These are phyloP conservation scores for Vitis riparia DNA, from an alignment of 164 flowering plant species.

Conservation along the genomic window DNA sequence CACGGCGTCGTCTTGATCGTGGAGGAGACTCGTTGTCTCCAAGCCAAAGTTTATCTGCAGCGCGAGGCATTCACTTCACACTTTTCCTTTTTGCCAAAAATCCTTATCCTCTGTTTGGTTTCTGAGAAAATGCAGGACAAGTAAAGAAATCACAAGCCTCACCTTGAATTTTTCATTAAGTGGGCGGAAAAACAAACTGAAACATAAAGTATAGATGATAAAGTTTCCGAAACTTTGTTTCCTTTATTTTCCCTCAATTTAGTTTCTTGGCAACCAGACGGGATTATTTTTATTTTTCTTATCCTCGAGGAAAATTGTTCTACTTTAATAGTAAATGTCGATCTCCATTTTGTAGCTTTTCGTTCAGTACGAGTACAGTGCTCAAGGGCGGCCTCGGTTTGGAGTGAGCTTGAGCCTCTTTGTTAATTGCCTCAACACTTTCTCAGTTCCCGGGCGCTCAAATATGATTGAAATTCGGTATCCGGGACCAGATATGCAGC, in stretches of 20 bases:
- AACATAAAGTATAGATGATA: not conserved
- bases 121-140: not conserved
- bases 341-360: slow-evolving; percentile 54
- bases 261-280: no score
- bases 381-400: slow-evolving; percentile 78
- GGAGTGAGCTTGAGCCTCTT: slow-evolving; percentile 89
- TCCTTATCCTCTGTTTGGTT: slow-evolving; percentile 1
- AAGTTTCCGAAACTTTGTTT: not conserved
- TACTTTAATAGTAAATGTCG: no score
- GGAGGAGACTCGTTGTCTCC: slow-evolving; percentile 88
- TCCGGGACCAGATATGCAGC: slow-evolving; percentile 99
- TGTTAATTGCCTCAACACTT: slow-evolving; percentile 80
- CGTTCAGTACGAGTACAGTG: slow-evolving; percentile 60
- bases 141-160: not conserved
- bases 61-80: slow-evolving; percentile 51
- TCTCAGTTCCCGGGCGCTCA: slow-evolving; percentile 66
- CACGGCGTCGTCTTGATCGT: slow-evolving; percentile 89
- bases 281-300: not conserved
- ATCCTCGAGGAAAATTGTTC: no score
- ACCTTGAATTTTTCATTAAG: no score
- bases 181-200: no score
- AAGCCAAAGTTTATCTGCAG: slow-evolving; percentile 95
- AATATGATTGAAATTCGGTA: slow-evolving; percentile 65
- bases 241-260: not conserved
- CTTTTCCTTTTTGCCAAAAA: not conserved